phyloP scores from a whole-genome alignment of 1,284 basidiomycete species.

The Leccinum griseonigrum region DNA sequence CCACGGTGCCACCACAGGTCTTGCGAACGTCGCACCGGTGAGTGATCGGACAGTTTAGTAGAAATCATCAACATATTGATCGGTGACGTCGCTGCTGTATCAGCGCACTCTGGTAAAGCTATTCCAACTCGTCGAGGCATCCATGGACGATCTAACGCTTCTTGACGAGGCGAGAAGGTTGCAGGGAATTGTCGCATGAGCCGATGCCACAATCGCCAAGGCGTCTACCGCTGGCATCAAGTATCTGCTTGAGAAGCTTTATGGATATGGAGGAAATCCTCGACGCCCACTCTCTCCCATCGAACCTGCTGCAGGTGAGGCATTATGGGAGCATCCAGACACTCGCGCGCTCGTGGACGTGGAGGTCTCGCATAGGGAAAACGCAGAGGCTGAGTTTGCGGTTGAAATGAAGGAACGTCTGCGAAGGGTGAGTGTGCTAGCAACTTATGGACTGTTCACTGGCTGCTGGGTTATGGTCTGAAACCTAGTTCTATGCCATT shows the following conservation, averaged over 20 bases:
- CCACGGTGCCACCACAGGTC: constrained; percentile 81
- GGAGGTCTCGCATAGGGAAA: constrained; percentile 54
- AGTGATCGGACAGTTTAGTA: constrained; percentile 24
- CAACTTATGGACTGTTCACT: not conserved
- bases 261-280: constrained; percentile 76
- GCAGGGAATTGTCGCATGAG: constrained; percentile 77
- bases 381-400: constrained; percentile 63
- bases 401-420: constrained; percentile 66
- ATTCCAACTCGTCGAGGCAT: constrained; percentile 58
- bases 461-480: constrained; percentile 12
- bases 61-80: not conserved
- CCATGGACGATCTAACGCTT: constrained; percentile 51
- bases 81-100: constrained; percentile 3
- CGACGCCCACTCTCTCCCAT: constrained; percentile 74
- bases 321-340: constrained; percentile 69
- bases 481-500: constrained; percentile 67
- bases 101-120: constrained; percentile 63
- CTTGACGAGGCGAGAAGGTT: constrained; percentile 71
- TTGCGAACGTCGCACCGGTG: constrained; percentile 78
- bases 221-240: constrained; percentile 83
- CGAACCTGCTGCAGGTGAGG: constrained; percentile 48
- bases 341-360: constrained; percentile 62
- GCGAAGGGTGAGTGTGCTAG: constrained; percentile 50
- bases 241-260: constrained; percentile 67
- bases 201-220: constrained; percentile 79